Base-by-base conservation (phyloP, 495 filamentous ascomycete species). In the Hypoxylon fragiforme region DNA sequence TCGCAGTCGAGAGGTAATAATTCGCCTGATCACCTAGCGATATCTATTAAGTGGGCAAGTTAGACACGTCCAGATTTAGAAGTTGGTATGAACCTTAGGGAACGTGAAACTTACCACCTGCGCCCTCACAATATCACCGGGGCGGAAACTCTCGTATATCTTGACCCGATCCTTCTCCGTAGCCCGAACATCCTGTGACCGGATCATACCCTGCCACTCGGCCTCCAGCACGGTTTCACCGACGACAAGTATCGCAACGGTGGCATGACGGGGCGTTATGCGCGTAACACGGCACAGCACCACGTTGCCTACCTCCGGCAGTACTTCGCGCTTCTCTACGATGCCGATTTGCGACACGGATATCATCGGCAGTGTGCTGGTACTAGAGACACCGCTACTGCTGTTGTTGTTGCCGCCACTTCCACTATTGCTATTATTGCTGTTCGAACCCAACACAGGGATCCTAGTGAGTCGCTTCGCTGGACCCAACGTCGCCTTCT, bases 101-200 rank as follows among this genome's bases (percentile, higher is more conserved):
- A 20, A 30, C 24, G 21, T 35, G n/a, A 11, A 32, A 50, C 84
- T 77, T 55, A 90, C 84, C 64, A 98, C 92, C 18, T 87, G 81
- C 9, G 90, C 94, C 46, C 91, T 78, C 31, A 98, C 89, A 53
- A 98, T 85, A 79, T 98, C 94, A 0, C 94, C 94, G 9, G 92
- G 90, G 51, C 92, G 79, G 69, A 97, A 98, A 71, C 87, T 90
- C 65, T 96, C 91, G 60, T 86, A 85, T 55, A 96, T 86, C 66
- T 89, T 88, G 16, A 97, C 90, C 46, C 84, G 87, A 53, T 98
- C 94, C 74, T 96, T 96, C 80, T 98, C 94, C 31, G 92, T 95
- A 13, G 90, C 91, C 44, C 94, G 78, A 9, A 98, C 89, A 63
- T 98, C 94, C 71, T 97, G 92, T 54, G 84, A 83, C 7, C 92